Evolutionary conservation across 73 alveolate species (phyloP).

Genomic region (Symbiodinium natans): DNA sequence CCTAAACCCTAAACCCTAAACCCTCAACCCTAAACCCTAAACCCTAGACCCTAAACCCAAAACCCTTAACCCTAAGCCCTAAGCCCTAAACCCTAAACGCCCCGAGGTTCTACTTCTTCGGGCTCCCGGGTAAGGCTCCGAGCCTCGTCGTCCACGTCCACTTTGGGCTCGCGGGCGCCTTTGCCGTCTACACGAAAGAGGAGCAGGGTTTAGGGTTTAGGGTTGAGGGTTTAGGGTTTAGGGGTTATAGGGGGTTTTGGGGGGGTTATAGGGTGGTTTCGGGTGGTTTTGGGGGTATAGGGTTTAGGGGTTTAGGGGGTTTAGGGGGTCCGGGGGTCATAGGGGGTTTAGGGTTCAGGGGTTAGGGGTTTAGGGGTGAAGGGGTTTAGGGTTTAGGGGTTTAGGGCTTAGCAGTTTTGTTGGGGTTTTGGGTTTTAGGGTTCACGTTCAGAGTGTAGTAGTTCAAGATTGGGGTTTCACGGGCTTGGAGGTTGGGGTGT

Average conservation of each 20-base stretch:
- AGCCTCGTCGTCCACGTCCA: slow-evolving; percentile 54
- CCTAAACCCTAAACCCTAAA: neutral
- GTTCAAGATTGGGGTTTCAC: no score
- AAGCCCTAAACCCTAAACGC: no score
- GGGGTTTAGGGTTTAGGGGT: neutral
- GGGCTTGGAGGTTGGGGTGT: no score
- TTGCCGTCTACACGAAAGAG: slow-evolving; percentile 52
- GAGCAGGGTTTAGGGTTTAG: neutral
- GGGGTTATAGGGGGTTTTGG: no score
- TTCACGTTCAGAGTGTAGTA: no score
- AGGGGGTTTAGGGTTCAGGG: neutral
- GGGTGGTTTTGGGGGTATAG: no score
- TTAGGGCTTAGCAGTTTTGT: no score
- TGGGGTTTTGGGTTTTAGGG: no score
- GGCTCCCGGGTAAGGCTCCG: neutral
- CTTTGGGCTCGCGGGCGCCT: slow-evolving; percentile 86
- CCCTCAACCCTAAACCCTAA: neutral
- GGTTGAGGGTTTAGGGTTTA: no score
- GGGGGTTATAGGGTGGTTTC: neutral
- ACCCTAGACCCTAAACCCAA: neutral
- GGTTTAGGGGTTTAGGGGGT: neutral
- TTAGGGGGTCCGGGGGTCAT: no score
- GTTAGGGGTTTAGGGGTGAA: neutral
- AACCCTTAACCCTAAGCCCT: neutral
- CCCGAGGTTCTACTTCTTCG: slow-evolving; percentile 37